Conservation (phyloP, 2,329 filamentous ascomycete genomes). For the Xylariaceae sp. region DNA sequence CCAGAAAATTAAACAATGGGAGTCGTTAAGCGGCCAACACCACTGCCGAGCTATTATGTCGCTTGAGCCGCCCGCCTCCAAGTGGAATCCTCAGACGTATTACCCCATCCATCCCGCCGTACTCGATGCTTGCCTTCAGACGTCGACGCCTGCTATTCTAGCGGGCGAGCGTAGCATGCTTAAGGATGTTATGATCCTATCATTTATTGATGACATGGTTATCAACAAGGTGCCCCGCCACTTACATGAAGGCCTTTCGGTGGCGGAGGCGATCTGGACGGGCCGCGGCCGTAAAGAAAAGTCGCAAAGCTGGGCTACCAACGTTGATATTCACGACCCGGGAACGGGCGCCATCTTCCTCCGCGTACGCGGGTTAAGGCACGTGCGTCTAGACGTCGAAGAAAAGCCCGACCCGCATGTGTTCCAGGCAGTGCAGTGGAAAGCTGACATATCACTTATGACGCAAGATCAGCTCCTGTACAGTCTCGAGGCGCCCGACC, state of each 20-base stretch:
- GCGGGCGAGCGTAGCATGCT: conserved; percentile 23
- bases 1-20: conserved; percentile 26
- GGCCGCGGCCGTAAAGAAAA: conserved; percentile 26
- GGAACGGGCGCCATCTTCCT: conserved; percentile 29
- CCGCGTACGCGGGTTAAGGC: conserved; percentile 30
- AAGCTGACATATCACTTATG: conserved; percentile 32
- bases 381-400: conserved; percentile 29
- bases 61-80: conserved; percentile 27
- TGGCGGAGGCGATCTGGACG: not conserved
- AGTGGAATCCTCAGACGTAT: conserved; percentile 30
- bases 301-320: conserved; percentile 19
- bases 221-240: conserved; percentile 18
- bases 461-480: conserved; percentile 9
- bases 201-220: conserved; percentile 21
- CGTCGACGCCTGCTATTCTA: conserved; percentile 7
- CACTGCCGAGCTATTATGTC: conserved; percentile 19
- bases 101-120: conserved; percentile 36
- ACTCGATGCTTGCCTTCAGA: conserved; percentile 35
- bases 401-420: conserved; percentile 32
- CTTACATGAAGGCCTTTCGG: not conserved
- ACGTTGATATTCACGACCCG: conserved; percentile 24
- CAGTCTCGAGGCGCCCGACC: too few relatives aligned
- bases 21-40: conserved; percentile 25
- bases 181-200: conserved; percentile 23
- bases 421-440: conserved; percentile 28